These are phyloP conservation scores for Vitis rotundifolia DNA, from an alignment of 164 flowering plant genomes.

Conservation along the genomic window DNA sequence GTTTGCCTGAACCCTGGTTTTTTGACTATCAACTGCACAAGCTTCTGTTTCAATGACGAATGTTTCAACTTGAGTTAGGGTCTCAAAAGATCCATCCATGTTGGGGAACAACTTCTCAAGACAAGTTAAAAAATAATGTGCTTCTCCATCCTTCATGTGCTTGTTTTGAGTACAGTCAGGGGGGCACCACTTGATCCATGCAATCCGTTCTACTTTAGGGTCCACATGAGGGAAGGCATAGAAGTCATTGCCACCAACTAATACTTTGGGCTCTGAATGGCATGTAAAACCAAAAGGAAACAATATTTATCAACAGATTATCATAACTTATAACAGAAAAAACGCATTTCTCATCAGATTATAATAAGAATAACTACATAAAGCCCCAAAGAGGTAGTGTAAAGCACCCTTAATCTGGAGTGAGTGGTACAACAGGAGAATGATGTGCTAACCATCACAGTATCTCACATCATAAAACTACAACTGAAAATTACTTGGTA, in stretches of 20 bases:
- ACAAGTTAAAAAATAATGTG: constrained; percentile 12
- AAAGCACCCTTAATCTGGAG: constrained; percentile 39
- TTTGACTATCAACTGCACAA: constrained; percentile 5
- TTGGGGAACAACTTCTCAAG: constrained; percentile 23
- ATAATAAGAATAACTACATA: too few species aligned
- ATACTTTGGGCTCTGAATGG: constrained; percentile 67
- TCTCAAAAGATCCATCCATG: constrained; percentile 22
- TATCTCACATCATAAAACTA: neutral
- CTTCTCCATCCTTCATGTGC: constrained; percentile 14
- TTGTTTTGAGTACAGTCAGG: constrained; percentile 17
- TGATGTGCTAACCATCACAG: constrained; percentile 23
- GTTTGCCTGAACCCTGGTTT: constrained; percentile 8
- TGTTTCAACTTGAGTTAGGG: constrained; percentile 20
- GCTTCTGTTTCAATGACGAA: constrained; percentile 4
- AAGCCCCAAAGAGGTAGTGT: too few species aligned
- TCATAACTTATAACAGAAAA: neutral
- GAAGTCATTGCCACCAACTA: constrained; percentile 89
- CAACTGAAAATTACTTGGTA: neutral
- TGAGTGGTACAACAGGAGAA: constrained; percentile 39
- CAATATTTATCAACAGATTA: neutral
- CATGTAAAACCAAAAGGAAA: constrained; percentile 8
- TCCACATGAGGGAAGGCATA: constrained; percentile 94
- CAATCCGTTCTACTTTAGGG: constrained; percentile 61
- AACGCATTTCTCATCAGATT: too few species aligned
- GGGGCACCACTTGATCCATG: constrained; percentile 90